Percentiles rank a stretch among this genome's conserved stretches.
phyloP scores from a whole-genome alignment of 176 grass and related monocot genomes.

The Juncus inflexus region DNA sequence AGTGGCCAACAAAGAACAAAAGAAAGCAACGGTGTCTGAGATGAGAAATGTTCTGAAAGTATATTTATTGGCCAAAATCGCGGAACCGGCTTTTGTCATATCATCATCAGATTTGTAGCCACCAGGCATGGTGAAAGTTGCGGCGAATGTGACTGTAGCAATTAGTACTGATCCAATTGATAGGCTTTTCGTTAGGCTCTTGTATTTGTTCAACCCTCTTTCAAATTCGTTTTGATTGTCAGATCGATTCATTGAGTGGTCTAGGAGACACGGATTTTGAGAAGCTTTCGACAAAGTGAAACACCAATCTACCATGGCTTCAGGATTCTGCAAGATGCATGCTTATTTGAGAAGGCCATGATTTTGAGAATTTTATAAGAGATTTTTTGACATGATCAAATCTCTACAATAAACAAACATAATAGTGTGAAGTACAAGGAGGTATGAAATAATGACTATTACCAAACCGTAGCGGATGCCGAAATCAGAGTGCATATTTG shows the following conservation, averaged over 20 bases:
- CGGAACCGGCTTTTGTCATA: background rate
- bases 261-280: background rate
- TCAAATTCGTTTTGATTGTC: background rate
- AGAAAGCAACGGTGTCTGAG: background rate
- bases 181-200: background rate
- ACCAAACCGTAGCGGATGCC: too few species aligned
- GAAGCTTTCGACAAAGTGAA: background rate
- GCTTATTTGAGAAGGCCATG: too few species aligned
- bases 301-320: background rate
- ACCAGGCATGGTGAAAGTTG: constrained; percentile 19
- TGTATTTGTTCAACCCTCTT: constrained; percentile 14
- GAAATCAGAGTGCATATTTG: background rate
- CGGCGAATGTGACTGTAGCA: constrained; percentile 31
- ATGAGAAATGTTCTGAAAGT: constrained; percentile 31
- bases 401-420: too few species aligned
- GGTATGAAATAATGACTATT: too few species aligned
- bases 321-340: background rate
- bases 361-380: too few species aligned
- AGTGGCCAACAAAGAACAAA: constrained; percentile 16
- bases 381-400: too few species aligned
- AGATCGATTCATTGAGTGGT: background rate
- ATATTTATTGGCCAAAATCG: constrained; percentile 10
- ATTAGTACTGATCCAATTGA: constrained; percentile 28
- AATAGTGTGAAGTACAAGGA: too few species aligned
- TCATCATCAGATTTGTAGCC: constrained; percentile 12